Evolutionary conservation across 1,139 yeast genomes (phyloP), one percentile per base, ranked within the genome.

Genomic region (Protomyces pachydermus): DNA sequence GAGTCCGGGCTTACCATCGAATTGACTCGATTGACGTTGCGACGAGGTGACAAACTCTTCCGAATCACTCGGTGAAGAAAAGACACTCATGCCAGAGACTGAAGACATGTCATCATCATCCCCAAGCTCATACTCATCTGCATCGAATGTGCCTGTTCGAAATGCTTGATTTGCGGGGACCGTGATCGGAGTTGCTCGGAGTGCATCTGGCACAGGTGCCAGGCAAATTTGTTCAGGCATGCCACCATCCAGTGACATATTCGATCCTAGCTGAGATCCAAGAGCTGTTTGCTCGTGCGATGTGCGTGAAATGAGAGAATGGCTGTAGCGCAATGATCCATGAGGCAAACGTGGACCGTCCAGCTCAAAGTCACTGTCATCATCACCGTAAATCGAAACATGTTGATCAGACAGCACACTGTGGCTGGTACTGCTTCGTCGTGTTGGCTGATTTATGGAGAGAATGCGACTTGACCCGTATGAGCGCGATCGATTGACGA

Each of bases 351-450:
- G 18, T 34, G 20, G 38, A 8, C 16, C 20, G 2, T 35, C 50
- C 25, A 42, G 54, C 23, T 37, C 55, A 35, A 37, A 23, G 14
- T 52, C 56, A 6, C 32, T 39, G 37, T 58, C 62, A n/a, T 39
- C 62, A 28, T 58, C 62, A 9, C 38, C 62, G 28, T 55, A 50
- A 6, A 58, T 58, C 1, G 62, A 58, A 38, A 58, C 62, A 18
- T 52, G 37, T 23, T 58, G 56, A 42, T 38, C 20, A 12, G 38
- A 45, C 1, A 34, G 10, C 6, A 28, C 9, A 14, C 56, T 32
- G 20, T 28, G n/a, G 42, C 56, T 57, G 12, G 45, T 16, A 23
- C 34, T 50, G 50, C 28, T 32, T 34, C 50, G 48, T 10, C 48
- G 25, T 18, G 48, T 42, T 18, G 48, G 25, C 10, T n/a, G 23